phyloP scores from a whole-genome alignment of 768 basidiomycete species.

The Rhizopogon vesiculosus region DNA sequence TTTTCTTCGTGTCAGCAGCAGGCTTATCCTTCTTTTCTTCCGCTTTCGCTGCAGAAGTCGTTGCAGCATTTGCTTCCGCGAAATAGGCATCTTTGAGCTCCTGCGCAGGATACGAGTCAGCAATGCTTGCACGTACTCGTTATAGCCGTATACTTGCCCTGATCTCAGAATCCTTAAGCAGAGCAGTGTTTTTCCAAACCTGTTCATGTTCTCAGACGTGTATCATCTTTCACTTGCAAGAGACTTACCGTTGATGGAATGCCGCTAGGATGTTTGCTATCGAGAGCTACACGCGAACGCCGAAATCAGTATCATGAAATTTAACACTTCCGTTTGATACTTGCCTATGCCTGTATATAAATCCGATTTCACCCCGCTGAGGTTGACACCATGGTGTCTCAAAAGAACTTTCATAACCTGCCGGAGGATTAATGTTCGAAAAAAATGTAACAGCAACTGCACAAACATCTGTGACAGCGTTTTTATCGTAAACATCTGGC shows the following conservation, averaged over 20 bases:
- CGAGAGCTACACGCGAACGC: conserved; percentile 45
- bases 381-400: conserved; percentile 57
- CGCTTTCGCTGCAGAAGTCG: conserved; percentile 14
- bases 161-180: conserved; percentile 56
- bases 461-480: conserved; percentile 47
- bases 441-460: not conserved
- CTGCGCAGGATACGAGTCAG: conserved; percentile 26
- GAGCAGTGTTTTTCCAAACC: conserved; percentile 64
- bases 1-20: conserved; percentile 26
- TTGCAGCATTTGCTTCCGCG: conserved; percentile 34
- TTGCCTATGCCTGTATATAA: conserved; percentile 61
- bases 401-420: conserved; percentile 67
- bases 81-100: conserved; percentile 61
- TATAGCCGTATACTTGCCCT: conserved; percentile 39
- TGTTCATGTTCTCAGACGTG: conserved; percentile 19
- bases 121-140: not conserved
- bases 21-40: conserved; percentile 16
- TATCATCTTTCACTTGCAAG: not conserved
- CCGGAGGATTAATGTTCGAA: not conserved
- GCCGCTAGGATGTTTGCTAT: conserved; percentile 75
- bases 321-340: not conserved
- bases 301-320: not conserved
- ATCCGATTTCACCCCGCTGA: conserved; percentile 69
- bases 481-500: conserved; percentile 67
- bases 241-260: conserved; percentile 60